These are phyloP conservation scores for Apiospora malaysiana DNA, from an alignment of 2,329 filamentous ascomycete genomes.

Conservation along the genomic window DNA sequence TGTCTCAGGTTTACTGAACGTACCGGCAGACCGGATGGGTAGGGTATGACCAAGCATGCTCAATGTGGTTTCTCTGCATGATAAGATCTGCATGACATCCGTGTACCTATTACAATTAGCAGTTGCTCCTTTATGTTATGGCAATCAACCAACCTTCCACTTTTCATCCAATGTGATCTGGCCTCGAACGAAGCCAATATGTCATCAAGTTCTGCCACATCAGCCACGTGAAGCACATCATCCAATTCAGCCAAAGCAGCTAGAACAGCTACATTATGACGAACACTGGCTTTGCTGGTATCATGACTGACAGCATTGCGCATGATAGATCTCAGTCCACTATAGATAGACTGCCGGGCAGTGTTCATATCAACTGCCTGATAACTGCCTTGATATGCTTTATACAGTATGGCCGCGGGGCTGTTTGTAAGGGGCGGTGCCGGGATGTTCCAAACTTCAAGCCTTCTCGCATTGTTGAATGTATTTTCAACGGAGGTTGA, in stretches of 20 bases:
- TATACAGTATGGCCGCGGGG: conserved; percentile 75
- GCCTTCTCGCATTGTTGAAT: conserved; percentile 77
- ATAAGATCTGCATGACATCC: conserved; percentile 81
- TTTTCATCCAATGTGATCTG: conserved; percentile 80
- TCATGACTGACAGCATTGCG: conserved; percentile 56
- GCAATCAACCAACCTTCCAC: conserved; percentile 67
- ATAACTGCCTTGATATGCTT: conserved; percentile 79
- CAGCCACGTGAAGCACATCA: conserved; percentile 70
- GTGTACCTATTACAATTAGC: conserved; percentile 61
- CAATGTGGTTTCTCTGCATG: conserved; percentile 82
- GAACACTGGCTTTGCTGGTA: conserved; percentile 56
- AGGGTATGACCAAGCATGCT: conserved; percentile 76
- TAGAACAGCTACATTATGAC: conserved; percentile 64
- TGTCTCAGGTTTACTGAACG: conserved; percentile 66
- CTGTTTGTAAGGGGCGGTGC: conserved; percentile 68
- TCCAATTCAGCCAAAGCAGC: conserved; percentile 83
- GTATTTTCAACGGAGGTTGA: conserved; percentile 71
- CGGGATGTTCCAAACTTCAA: conserved; percentile 92
- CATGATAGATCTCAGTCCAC: conserved; percentile 67
- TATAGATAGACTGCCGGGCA: conserved; percentile 65
- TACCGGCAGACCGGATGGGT: conserved; percentile 65
- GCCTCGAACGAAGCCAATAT: conserved; percentile 68
- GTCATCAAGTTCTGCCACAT: conserved; percentile 64
- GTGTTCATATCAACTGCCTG: conserved; percentile 62
- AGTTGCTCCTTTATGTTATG: not conserved